Percentiles rank a stretch among this genome's conserved stretches.
Evolutionary conservation across 1,284 basidiomycete genomes (phyloP).

Genomic region (Butyriboletus appendiculatus): DNA sequence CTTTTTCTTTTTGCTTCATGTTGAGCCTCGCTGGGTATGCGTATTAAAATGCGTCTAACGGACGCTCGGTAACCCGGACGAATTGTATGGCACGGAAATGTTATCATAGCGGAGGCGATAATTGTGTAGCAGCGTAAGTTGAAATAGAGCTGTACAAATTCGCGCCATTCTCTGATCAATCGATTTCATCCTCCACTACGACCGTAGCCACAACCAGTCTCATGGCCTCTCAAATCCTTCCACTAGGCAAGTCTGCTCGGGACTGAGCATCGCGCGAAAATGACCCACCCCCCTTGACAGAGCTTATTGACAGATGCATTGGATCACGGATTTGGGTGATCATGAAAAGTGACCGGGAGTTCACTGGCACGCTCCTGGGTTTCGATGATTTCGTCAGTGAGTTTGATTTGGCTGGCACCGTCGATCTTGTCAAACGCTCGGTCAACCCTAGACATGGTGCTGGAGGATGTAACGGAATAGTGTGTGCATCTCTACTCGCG

Average conservation of each 20-base stretch:
- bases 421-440: not conserved
- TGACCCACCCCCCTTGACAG: constrained; percentile 40
- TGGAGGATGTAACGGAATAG: constrained; percentile 98
- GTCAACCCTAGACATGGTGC: constrained; percentile 82
- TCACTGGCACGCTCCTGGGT: constrained; percentile 93
- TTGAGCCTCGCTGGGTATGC: constrained; percentile 18
- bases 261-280: not conserved
- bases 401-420: constrained; percentile 50
- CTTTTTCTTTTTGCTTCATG: constrained; percentile 21
- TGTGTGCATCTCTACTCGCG: constrained; percentile 39
- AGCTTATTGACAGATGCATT: constrained; percentile 94
- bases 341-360: constrained; percentile 96
- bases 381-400: constrained; percentile 99
- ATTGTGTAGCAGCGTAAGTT: constrained; percentile 6
- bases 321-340: constrained; percentile 95
- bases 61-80: constrained; percentile 28
- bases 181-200: constrained; percentile 5
- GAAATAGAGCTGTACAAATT: constrained; percentile 11
- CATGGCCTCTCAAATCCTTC: constrained; percentile 71
- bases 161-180: not conserved
- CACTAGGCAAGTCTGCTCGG: constrained; percentile 40
- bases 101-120: constrained; percentile 21
- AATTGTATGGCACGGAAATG: constrained; percentile 19
- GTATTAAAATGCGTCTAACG: constrained; percentile 36
- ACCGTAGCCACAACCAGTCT: constrained; percentile 1